Percentiles rank a stretch among this genome's conserved stretches.
phyloP scores from a whole-genome alignment of 352 stramenopile genomes.

The Pythium volutum region DNA sequence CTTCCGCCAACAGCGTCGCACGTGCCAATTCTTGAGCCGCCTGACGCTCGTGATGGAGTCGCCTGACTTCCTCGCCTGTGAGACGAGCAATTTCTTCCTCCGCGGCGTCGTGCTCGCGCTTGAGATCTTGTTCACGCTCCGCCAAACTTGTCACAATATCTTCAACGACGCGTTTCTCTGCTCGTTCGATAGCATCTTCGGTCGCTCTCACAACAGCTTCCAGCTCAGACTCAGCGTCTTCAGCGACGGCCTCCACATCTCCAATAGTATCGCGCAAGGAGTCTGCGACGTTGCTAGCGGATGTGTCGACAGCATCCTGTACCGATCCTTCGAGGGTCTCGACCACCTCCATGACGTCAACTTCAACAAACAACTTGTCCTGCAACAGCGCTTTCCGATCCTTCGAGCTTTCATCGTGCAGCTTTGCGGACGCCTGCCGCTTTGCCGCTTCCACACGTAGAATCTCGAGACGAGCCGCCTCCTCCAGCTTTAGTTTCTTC shows the following conservation, averaged over 20 bases:
- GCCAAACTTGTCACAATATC: neutral
- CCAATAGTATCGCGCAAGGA: neutral
- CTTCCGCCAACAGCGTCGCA: conserved; percentile 4
- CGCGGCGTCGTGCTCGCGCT: conserved; percentile 6
- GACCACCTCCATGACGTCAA: conserved; percentile 19
- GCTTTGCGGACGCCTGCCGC: neutral
- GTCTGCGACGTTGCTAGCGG: neutral
- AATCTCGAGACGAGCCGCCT: conserved; percentile 13
- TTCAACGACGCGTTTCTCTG: neutral
- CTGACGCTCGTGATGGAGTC: neutral
- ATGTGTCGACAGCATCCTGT: neutral
- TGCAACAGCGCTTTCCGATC: neutral
- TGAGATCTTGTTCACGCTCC: conserved; percentile 7
- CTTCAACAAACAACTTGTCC: conserved; percentile 4
- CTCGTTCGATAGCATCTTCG: neutral
- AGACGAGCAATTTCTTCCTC: conserved; percentile 12
- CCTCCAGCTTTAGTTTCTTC: conserved; percentile 10
- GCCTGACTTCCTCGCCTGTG: neutral
- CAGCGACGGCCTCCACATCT: neutral
- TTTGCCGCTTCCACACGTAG: conserved; percentile 12
- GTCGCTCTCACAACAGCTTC: neutral
- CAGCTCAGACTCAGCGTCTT: neutral
- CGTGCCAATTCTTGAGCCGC: conserved; percentile 8
- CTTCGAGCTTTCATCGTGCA: neutral
- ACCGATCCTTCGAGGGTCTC: neutral